phyloP scores from a whole-genome alignment of 495 filamentous ascomycete species.

The Bacidia rubella region DNA sequence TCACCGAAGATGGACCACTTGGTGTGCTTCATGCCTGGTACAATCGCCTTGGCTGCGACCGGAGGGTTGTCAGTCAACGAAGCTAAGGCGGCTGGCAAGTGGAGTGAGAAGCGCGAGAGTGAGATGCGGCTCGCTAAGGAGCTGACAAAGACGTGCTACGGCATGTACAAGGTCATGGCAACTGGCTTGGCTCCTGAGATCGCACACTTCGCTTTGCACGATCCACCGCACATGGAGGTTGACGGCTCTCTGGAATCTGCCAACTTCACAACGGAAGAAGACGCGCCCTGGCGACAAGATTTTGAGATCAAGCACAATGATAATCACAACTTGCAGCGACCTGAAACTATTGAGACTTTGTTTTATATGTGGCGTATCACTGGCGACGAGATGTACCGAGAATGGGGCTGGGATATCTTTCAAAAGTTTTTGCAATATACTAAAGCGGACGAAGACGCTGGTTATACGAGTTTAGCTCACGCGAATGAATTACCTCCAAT shows the following conservation, averaged over 20 bases:
- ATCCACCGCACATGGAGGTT: conserved; percentile 43
- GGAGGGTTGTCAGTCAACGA: conserved; percentile 60
- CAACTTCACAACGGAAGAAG: conserved; percentile 29
- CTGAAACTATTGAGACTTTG: conserved; percentile 86
- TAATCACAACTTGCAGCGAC: conserved; percentile 85
- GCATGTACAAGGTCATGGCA: conserved; percentile 76
- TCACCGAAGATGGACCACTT: conserved; percentile 96
- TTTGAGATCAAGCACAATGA: conserved; percentile 64
- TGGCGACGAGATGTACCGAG: conserved; percentile 73
- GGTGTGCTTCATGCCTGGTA: conserved; percentile 94
- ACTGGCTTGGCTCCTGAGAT: conserved; percentile 91
- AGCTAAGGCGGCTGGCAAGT: conserved; percentile 53
- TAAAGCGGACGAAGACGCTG: conserved; percentile 47
- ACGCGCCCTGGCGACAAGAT: conserved; percentile 57
- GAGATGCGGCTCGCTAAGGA: conserved; percentile 78
- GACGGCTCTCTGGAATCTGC: conserved; percentile 31
- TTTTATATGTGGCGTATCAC: conserved; percentile 99
- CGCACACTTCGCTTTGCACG: conserved; percentile 65
- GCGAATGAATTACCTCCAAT: conserved; percentile 53
- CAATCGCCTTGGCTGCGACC: conserved; percentile 80
- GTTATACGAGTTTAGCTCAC: conserved; percentile 71
- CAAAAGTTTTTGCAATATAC: conserved; percentile 78
- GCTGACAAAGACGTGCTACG: conserved; percentile 94
- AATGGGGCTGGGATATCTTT: conserved; percentile 99
- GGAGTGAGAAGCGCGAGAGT: conserved; percentile 68